Evolutionary conservation across 75 land plant genomes (phyloP), one percentile per base, ranked within the genome.

Genomic region (Picea glauca): DNA sequence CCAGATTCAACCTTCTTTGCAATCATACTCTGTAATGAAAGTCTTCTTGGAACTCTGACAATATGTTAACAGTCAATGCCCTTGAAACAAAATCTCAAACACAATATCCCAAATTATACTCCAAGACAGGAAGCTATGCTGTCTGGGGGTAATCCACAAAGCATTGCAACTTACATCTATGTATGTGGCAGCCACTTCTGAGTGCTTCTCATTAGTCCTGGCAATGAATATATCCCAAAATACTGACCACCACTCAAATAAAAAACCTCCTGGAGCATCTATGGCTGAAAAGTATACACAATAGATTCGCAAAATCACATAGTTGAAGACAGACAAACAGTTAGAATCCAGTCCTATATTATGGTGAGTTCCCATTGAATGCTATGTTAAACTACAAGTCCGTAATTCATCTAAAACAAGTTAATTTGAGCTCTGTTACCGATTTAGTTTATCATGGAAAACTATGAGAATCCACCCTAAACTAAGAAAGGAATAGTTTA

Each of bases 211-310:
- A 84, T 96, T 96, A 4, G 99, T 96, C 63, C 99, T 91, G 14
- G 99, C 98, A 75, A 96, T 96, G 76, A 96, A 94, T 26, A 96
- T 96, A 82, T 96, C 98, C 98, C 98, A 96, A 67, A 96, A 96
- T 0, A 96, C 98, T 15, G 99, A 96, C 99, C 99, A 96, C 99
- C 99, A 96, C 83, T 96, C 99, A 65, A 94, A 96, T 0, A 96
- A 89, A 83, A 96, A 96, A n/a, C 99, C 99, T n/a, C 98, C 98
- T 78, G 99, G 99, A 1, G 99, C 99, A 91, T 96, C 98, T 68
- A 96, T 96, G 50, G 99, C 99, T 96, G 89, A 21, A 83, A 77
- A 75, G 3, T 23, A 61, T 38, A 6, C 56, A 67, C 75, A 77
- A 21, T 76, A 23, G 62, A 76, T n/a, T 60, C 32, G 31, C 31